Evolutionary conservation across 2,329 filamentous ascomycete species (phyloP), one percentile per base, ranked within the genome.

Genomic region (Sclerotinia sclerotiorum): DNA sequence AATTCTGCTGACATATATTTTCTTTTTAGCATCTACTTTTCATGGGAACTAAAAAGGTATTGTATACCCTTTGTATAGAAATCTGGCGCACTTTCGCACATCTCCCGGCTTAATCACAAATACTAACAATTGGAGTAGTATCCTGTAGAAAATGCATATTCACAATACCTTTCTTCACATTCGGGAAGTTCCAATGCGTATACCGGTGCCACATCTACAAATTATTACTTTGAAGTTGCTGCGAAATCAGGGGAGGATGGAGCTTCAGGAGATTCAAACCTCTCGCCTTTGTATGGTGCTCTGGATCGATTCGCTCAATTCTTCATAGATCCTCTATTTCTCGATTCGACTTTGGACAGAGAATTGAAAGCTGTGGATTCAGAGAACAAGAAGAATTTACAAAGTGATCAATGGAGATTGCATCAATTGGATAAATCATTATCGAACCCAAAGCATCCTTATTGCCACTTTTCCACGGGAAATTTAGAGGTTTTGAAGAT

Each of bases 181-280:
- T 97, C 93, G 13, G 95, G 95, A 67, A 88, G 90, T 77, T 97
- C 94, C 39, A 99, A 99, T 79, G 95, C 95, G 67, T 98, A 97
- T 79, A 99, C 95, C 1, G 93, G 91, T 21, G 84, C 92, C 6
- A 97, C 93, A 1, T 96, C 94, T 65, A 99, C 95, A 72, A 98
- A 98, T 81, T 99, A 97, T 82, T 98, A 92, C 81, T 99, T 99
- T 78, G 95, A 99, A 77, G 89, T 98, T 69, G 92, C 92, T 27
- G 93, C 93, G 44, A 92, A 92, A 64, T 86, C 90, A 17, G 92
- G 93, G 39, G 87, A 91, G 19, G 87, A 84, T 77, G 88, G 89
- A 21, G 76, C 79, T 70, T 83, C 85, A 49, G 80, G 84, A 66
- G 82, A 86, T 46, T 81, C 85, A 65, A 82, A 86, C 44, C 80